A percentile compares a stretch with the other conserved stretches of the same genome.
These are phyloP conservation scores for Pyrrhoderma lamaoense DNA, from an alignment of 1,284 basidiomycete species.

Conservation along the genomic window DNA sequence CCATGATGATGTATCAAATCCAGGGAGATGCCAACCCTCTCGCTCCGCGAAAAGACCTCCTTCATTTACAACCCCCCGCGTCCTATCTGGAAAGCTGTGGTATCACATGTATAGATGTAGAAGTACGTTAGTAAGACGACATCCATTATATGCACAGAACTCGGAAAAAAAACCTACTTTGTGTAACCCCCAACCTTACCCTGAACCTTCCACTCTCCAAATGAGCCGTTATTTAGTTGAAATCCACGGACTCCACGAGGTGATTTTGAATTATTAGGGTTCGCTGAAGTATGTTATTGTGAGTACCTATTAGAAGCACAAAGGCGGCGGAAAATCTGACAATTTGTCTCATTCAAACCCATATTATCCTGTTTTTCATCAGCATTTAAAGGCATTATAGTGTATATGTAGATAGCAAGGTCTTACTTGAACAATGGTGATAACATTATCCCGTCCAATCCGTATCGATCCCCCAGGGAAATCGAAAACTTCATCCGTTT, in stretches of 20 bases:
- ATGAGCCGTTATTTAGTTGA: conserved; percentile 49
- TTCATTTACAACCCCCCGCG: conserved; percentile 67
- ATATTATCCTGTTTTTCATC: conserved; percentile 55
- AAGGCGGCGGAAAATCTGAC: conserved; percentile 26
- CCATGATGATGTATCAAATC: conserved; percentile 62
- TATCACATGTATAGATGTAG: background rate
- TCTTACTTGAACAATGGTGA: conserved; percentile 60
- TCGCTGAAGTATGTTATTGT: conserved; percentile 17
- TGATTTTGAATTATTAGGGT: conserved; percentile 43
- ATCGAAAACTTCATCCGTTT: conserved; percentile 55
- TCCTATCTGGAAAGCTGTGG: conserved; percentile 57
- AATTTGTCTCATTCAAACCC: conserved; percentile 59
- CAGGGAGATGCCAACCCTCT: conserved; percentile 75
- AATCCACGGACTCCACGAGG: conserved; percentile 77
- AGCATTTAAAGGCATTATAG: background rate
- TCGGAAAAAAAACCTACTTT: conserved; percentile 31
- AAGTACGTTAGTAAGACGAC: too few relatives aligned
- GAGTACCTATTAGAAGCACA: too few relatives aligned
- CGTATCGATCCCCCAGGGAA: conserved; percentile 51
- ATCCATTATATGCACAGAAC: background rate
- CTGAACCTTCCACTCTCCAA: conserved; percentile 72
- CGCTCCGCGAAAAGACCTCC: conserved; percentile 77
- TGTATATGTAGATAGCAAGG: background rate
- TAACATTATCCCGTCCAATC: conserved; percentile 55
- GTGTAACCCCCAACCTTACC: conserved; percentile 75